phyloP scores from a whole-genome alignment of 352 stramenopile species.

The Globisporangium spinosum region DNA sequence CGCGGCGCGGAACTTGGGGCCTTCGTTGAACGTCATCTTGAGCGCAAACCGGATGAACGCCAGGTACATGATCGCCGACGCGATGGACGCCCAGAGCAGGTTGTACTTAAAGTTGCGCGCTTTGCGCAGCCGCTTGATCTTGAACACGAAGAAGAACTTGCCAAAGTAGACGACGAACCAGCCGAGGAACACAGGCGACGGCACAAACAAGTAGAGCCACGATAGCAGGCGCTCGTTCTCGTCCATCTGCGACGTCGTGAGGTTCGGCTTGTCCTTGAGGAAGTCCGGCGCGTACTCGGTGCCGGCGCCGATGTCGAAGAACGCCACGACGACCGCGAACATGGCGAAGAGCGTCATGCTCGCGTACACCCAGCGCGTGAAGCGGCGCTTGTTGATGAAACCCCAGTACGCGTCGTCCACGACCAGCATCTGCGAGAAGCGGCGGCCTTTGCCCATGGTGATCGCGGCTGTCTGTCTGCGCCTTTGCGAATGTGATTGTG shows the following conservation, averaged over 20 bases:
- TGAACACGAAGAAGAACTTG: slow-evolving; percentile 75
- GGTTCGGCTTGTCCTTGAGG: slow-evolving; percentile 35
- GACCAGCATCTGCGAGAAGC: slow-evolving; percentile 62
- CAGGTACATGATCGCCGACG: slow-evolving; percentile 51
- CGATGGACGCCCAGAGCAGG: slow-evolving; percentile 58
- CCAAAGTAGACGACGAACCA: slow-evolving; percentile 81
- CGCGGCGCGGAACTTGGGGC: slow-evolving; percentile 55
- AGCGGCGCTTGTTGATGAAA: slow-evolving; percentile 69
- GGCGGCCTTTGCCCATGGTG: slow-evolving; percentile 60
- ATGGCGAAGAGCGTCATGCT: slow-evolving; percentile 72
- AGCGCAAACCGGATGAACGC: slow-evolving; percentile 48
- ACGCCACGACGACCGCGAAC: slow-evolving; percentile 69
- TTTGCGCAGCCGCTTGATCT: slow-evolving; percentile 74
- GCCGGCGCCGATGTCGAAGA: slow-evolving; percentile 64
- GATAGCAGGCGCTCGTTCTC: slow-evolving; percentile 69
- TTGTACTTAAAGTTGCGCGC: slow-evolving; percentile 84
- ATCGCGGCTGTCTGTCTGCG: not conserved
- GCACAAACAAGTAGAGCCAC: slow-evolving; percentile 76
- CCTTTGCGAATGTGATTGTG: not conserved
- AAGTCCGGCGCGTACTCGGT: slow-evolving; percentile 50
- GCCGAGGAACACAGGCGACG: slow-evolving; percentile 55
- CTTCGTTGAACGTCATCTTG: slow-evolving; percentile 56
- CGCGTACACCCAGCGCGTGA: slow-evolving; percentile 72
- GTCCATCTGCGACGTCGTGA: slow-evolving; percentile 55
- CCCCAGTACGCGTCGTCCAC: slow-evolving; percentile 78